Base-by-base conservation (phyloP, 2,329 filamentous ascomycete species). In the Sporothrix pallida region DNA sequence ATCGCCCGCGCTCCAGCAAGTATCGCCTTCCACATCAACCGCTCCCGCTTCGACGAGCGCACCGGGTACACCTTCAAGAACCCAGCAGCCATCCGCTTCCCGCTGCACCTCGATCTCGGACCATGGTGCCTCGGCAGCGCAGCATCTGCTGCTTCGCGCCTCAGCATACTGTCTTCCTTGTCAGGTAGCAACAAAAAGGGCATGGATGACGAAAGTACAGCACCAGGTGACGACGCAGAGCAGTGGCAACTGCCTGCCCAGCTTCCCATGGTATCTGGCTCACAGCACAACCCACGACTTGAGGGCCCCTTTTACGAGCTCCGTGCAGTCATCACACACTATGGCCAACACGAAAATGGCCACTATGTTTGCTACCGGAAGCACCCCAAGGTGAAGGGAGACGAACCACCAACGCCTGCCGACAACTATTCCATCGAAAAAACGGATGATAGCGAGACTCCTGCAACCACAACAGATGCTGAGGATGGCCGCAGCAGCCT, bases 361-460 rank as follows among this genome's bases (percentile, higher is more conserved):
- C 96, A 99, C 82, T 98, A 99, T 78, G 90, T 98, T 54, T 97
- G 94, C 80, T 97, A 96, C 81, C 88, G 93, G 70, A 93, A 92
- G 78, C 91, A 93, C 78, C 86, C 88, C 17, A 75, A 46, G 7
- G 65, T 42, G 6, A 52, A 69, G 26, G 23, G 12, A 12, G 74
- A 26, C 23, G 23, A 78, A 10, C 60, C 44, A 5, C 72, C 37
- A 17, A 23, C 68, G 8, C 10, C 42, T 48, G 10, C 5, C n/a
- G n/a, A 23, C 20, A 17, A 37, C 7, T 37, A 3, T 37, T 7
- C 20, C 15, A 60, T 23, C 13, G 37, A 52, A 5, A 26, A 37
- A 15, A 23, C 15, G 42, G 62, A 48, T 13, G 62, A 48, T 67
- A 8, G 42, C 5, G 42, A 20, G 13, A 67, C 48, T 7, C 31